These are phyloP conservation scores for Botrytis pseudocinerea DNA, from an alignment of 2,329 filamentous ascomycete genomes.

Conservation along the genomic window DNA sequence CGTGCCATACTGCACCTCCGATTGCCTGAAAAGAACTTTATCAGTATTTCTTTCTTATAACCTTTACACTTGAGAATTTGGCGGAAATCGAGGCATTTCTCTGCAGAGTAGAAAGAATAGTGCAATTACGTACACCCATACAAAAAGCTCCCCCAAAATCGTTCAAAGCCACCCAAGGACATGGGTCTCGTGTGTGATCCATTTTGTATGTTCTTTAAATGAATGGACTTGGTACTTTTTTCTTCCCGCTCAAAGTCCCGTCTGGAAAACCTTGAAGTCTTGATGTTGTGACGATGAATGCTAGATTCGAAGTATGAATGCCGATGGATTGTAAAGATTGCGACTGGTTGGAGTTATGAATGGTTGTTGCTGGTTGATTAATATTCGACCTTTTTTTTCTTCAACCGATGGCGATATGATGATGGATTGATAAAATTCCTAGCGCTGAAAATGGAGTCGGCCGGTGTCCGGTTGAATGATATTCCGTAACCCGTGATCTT, in stretches of 20 bases:
- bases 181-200: slow-evolving; percentile 97
- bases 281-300: background rate
- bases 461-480: background rate
- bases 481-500: background rate
- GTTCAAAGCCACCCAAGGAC: slow-evolving; percentile 93
- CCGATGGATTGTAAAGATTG: background rate
- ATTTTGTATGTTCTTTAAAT: slow-evolving; percentile 49
- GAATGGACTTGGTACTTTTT: background rate
- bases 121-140: slow-evolving; percentile 75
- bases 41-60: slow-evolving; percentile 28
- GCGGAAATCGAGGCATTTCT: background rate
- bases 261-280: background rate
- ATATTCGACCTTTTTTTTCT: slow-evolving; percentile 9
- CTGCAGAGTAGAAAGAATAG: slow-evolving; percentile 16
- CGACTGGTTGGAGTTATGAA: background rate
- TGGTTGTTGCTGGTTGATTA: slow-evolving; percentile 1
- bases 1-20: slow-evolving; percentile 88
- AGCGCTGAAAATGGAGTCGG: background rate
- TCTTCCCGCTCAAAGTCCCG: background rate
- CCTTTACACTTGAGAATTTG: background rate
- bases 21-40: slow-evolving; percentile 55
- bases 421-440: slow-evolving; percentile 22
- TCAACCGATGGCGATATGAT: slow-evolving; percentile 22
- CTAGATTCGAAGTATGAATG: background rate
- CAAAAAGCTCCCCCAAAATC: slow-evolving; percentile 97